Base-by-base conservation (phyloP, 257 asterid species). In the Agastache rugosa region DNA sequence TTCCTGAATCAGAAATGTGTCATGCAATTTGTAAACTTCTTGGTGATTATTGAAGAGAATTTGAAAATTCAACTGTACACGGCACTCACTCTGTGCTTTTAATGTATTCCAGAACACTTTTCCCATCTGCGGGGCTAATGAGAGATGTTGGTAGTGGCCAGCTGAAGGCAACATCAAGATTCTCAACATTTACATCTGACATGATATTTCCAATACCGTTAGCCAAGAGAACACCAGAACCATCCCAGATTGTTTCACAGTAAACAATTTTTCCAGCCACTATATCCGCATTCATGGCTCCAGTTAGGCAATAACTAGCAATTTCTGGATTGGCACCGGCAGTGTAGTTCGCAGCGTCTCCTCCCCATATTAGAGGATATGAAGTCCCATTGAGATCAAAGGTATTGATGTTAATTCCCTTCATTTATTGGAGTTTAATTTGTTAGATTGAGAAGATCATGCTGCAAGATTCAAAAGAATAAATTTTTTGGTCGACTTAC, bases 301-400 rank as follows among this genome's bases (percentile, higher is more conserved):
- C 85, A 1, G 45, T 8, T 9, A 75, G 0, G 64, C 90, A 85
- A 11, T 17, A 55, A 31, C 27, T 68, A 0, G 86, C 54, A 22
- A 22, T 6, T 47, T 79, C 83, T 0, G 85, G 78, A 60, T 81
- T 75, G 0, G 85, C 78, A 19, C 90, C 90, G 15, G 29, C 60
- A 23, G 86, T 85, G 55, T 85, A 85, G 79, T 85, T 85, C 27
- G 90, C 87, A 23, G 88, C 96, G 27, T 88, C 91, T 64, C 96
- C 93, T 42, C 90, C 97, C 87, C 91, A 87, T 22, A 92, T 79
- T 27, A 92, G 74, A 11, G 96, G 95, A 37, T 89, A 83, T 6
- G 77, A 65, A 35, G 79, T 76, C 39, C 79, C 84, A 10, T 84
- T 78, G 45, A 83, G 82, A 25, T 87, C 83, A 47, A 89, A 92